Conservation (phyloP, 331 rosid species). For the Quercus phellos region DNA sequence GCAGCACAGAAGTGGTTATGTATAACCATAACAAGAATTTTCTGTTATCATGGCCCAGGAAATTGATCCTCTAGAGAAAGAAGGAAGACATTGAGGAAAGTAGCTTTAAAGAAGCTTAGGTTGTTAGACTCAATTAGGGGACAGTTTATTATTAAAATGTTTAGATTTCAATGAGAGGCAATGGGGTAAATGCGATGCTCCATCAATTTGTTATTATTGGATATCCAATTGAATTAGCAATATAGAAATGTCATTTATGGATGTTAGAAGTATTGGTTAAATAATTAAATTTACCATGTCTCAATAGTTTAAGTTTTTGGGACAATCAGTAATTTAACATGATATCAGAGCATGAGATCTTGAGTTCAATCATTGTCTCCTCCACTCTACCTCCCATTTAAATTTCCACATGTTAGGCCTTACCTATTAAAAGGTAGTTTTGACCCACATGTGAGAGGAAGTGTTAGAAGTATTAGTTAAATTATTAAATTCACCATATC, state of each 20-base stretch:
- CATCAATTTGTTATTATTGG: neutral
- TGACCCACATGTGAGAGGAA: no score
- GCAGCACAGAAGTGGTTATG: neutral
- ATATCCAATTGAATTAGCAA: neutral
- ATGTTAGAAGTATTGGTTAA: no score
- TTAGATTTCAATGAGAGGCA: neutral
- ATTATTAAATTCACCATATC: no score
- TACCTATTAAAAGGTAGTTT: no score
- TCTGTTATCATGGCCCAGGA: neutral
- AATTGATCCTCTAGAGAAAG: neutral
- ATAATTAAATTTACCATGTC: no score
- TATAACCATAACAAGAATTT: neutral
- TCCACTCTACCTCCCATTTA: no score
- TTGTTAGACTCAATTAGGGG: neutral
- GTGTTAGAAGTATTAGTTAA: no score
- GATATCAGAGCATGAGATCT: no score
- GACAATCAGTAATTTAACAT: no score
- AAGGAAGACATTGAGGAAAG: neutral
- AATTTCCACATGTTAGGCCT: no score
- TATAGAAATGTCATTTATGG: neutral
- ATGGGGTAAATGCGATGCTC: neutral
- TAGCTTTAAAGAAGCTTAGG: neutral
- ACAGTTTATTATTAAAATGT: neutral
- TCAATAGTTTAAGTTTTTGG: no score
- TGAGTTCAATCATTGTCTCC: no score